Conservation (phyloP, 2,329 filamentous ascomycete species). For the Sordariomycetes sp. region DNA sequence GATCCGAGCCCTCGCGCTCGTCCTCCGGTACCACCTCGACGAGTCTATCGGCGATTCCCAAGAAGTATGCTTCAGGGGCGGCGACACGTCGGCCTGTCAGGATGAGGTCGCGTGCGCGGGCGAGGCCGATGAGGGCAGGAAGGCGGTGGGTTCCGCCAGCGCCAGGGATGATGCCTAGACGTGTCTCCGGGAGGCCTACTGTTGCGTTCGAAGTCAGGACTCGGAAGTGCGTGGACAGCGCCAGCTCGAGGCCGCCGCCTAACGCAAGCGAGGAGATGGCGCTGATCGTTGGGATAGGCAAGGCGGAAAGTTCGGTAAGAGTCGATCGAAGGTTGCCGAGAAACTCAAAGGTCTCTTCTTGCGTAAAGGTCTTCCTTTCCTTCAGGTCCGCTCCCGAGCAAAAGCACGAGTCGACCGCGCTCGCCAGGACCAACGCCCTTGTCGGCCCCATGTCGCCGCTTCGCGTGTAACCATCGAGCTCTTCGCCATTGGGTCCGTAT, state of each 20-base stretch:
- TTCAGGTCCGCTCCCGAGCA: slow-evolving; percentile 94
- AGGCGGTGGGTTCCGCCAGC: slow-evolving; percentile 89
- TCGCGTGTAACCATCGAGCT: slow-evolving; percentile 32
- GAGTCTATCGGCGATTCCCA: slow-evolving; percentile 83
- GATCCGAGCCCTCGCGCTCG: slow-evolving; percentile 25
- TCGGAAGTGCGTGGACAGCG: slow-evolving; percentile 80
- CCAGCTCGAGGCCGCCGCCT: slow-evolving; percentile 88
- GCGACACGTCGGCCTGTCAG: slow-evolving; percentile 81
- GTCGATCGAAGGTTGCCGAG: slow-evolving; percentile 67
- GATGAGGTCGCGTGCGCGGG: slow-evolving; percentile 80
- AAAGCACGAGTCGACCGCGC: slow-evolving; percentile 78
- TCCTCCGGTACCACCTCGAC: slow-evolving; percentile 65
- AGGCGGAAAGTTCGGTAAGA: slow-evolving; percentile 60
- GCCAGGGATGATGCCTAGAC: slow-evolving; percentile 88
- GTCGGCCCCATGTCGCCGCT: slow-evolving; percentile 50
- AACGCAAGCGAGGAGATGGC: slow-evolving; percentile 80
- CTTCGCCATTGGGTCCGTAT: slow-evolving; percentile 46
- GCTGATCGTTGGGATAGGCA: slow-evolving; percentile 84
- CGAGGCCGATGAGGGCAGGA: slow-evolving; percentile 68
- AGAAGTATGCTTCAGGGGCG: slow-evolving; percentile 79
- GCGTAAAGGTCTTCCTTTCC: slow-evolving; percentile 68
- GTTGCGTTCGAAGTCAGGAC: slow-evolving; percentile 71
- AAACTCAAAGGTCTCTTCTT: slow-evolving; percentile 75
- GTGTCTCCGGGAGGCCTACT: slow-evolving; percentile 83
- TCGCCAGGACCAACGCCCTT: slow-evolving; percentile 73